These are phyloP conservation scores for Ophiocordyceps camponoti-saundersi DNA, from an alignment of 2,329 filamentous ascomycete species.

Conservation along the genomic window DNA sequence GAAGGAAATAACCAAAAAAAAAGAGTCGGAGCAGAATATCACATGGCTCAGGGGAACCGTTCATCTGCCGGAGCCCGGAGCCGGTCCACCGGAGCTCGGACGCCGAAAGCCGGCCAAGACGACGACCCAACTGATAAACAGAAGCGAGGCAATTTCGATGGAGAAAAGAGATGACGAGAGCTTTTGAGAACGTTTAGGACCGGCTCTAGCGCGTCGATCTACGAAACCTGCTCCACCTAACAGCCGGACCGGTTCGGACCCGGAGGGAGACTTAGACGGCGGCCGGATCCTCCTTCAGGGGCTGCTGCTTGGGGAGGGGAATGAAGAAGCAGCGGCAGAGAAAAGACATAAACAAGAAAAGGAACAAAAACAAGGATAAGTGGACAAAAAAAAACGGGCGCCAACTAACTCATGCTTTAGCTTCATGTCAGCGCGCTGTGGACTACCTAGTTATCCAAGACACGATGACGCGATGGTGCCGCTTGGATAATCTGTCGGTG, in stretches of 20 bases:
- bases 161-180: background rate
- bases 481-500: background rate
- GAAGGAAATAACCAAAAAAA: no score
- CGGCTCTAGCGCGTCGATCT: background rate
- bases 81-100: background rate
- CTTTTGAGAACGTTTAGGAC: constrained; percentile 5
- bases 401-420: background rate
- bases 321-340: background rate
- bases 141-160: background rate
- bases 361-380: background rate
- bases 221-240: background rate
- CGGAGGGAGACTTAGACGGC: background rate
- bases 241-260: background rate
- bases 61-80: background rate
- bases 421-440: background rate
- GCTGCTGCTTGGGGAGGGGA: background rate
- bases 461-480: background rate
- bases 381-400: background rate
- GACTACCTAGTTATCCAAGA: background rate
- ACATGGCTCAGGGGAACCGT: no score
- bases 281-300: background rate
- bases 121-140: background rate
- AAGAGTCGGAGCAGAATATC: no score
- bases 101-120: background rate
- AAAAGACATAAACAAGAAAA: background rate